Conservation (phyloP, 2,329 filamentous ascomycete species). For the Colletotrichum orchidophilum region DNA sequence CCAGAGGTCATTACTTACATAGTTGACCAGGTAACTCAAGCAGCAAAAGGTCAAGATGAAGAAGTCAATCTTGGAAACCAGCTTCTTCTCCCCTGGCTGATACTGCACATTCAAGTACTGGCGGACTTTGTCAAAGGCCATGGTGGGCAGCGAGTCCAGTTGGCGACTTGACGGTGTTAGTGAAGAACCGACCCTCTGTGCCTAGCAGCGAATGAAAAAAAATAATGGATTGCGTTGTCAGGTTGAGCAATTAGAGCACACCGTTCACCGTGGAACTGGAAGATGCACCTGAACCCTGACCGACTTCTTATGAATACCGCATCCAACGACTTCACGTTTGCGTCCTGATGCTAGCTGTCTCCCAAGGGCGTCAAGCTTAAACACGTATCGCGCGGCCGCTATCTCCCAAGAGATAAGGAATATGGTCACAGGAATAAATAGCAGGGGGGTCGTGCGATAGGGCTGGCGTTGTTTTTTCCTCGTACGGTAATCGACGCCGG, state of each 20-base stretch:
- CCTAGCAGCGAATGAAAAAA: neutral
- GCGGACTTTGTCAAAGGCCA: slow-evolving; percentile 36
- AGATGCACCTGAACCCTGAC: neutral
- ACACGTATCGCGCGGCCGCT: slow-evolving; percentile 5
- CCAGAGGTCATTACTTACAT: slow-evolving; percentile 46
- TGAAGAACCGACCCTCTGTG: neutral
- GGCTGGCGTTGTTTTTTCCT: neutral
- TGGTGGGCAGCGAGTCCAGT: neutral
- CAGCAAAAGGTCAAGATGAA: slow-evolving; percentile 73
- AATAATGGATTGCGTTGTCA: neutral
- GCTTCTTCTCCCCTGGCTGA: slow-evolving; percentile 50
- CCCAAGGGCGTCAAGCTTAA: neutral
- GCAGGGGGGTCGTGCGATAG: neutral
- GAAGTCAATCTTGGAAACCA: slow-evolving; percentile 69
- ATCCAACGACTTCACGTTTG: neutral
- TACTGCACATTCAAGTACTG: slow-evolving; percentile 46
- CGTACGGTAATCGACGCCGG: neutral
- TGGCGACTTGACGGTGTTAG: neutral
- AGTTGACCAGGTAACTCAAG: slow-evolving; percentile 64
- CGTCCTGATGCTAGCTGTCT: neutral
- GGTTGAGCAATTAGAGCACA: neutral
- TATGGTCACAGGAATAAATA: slow-evolving; percentile 4
- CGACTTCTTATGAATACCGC: neutral
- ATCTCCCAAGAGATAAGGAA: slow-evolving; percentile 21
- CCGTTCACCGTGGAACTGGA: neutral